A percentile compares a stretch with the other conserved stretches of the same genome.
Evolutionary conservation across 2,329 filamentous ascomycete genomes (phyloP).

Genomic region (Sporothrix brasiliensis): DNA sequence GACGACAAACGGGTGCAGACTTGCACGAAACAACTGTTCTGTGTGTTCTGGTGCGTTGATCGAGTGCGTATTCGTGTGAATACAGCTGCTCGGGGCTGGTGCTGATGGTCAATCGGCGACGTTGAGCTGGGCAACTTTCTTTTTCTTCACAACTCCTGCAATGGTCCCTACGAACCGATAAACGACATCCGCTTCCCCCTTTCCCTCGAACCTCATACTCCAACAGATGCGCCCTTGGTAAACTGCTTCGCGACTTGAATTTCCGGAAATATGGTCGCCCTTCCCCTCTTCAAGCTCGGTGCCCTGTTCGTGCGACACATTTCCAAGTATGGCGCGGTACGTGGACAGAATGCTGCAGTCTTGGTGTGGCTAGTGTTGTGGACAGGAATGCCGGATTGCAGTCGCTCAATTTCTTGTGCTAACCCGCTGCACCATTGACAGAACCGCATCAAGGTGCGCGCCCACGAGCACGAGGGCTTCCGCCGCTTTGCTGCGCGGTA

Average conservation of each 20-base stretch:
- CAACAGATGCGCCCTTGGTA: background rate
- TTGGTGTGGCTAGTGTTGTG: background rate
- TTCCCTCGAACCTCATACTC: background rate
- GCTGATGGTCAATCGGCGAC: conserved; percentile 6
- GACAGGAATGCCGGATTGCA: background rate
- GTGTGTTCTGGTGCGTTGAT: background rate
- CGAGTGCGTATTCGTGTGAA: background rate
- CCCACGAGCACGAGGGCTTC: conserved; percentile 65
- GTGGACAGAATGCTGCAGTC: conserved; percentile 39
- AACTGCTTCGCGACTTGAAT: background rate
- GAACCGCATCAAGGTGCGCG: conserved; percentile 68
- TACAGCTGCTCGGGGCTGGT: background rate
- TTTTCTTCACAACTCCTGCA: background rate
- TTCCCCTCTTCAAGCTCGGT: conserved; percentile 69
- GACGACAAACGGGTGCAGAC: conserved; percentile 4
- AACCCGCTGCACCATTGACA: conserved; percentile 40
- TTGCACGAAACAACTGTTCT: background rate
- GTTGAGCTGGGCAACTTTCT: background rate
- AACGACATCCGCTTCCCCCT: background rate
- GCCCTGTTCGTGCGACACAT: conserved; percentile 66
- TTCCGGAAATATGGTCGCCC: conserved; percentile 58
- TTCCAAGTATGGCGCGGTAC: conserved; percentile 70
- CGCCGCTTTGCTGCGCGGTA: conserved; percentile 63
- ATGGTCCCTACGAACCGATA: conserved; percentile 19
- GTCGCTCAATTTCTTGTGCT: conserved; percentile 2